A percentile compares a stretch with the other conserved stretches of the same genome.
Conservation (phyloP, 2,329 filamentous ascomycete genomes). For the Monilinia aucupariae region DNA sequence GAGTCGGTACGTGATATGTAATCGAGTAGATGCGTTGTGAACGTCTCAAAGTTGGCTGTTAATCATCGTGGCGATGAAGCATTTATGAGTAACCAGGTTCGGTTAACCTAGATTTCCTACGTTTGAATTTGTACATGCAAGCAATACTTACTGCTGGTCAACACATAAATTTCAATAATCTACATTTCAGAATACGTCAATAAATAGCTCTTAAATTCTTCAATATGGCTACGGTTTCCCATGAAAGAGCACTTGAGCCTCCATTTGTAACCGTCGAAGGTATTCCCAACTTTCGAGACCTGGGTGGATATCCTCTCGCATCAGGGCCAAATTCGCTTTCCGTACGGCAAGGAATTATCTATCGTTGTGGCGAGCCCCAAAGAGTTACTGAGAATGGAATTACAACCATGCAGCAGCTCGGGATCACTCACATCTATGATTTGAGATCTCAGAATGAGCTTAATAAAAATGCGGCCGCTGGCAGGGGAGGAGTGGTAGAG, state of each 20-base stretch:
- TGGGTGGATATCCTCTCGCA: slow-evolving; percentile 52
- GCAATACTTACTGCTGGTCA: neutral
- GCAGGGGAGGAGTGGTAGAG: slow-evolving; percentile 39
- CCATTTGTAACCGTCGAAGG: slow-evolving; percentile 51
- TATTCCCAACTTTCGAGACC: slow-evolving; percentile 63
- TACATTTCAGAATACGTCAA: neutral
- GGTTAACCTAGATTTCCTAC: neutral
- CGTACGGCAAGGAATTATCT: slow-evolving; percentile 52
- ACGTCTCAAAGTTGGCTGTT: neutral
- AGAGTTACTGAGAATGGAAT: slow-evolving; percentile 50
- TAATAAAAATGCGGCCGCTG: slow-evolving; percentile 37
- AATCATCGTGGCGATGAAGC: neutral
- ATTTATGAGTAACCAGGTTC: neutral
- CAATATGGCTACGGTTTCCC: slow-evolving; percentile 19
- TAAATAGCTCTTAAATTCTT: neutral
- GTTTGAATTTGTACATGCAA: neutral
- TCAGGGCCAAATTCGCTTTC: slow-evolving; percentile 34
- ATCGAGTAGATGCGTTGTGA: neutral
- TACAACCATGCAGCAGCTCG: slow-evolving; percentile 46
- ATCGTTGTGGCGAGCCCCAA: slow-evolving; percentile 63
- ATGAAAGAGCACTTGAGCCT: slow-evolving; percentile 33
- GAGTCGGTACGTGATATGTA: neutral
- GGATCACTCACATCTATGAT: slow-evolving; percentile 64
- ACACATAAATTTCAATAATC: neutral
- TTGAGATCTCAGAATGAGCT: slow-evolving; percentile 59